phyloP scores from a whole-genome alignment of 2,329 filamentous ascomycete genomes.

The Triangularia verruculosa region DNA sequence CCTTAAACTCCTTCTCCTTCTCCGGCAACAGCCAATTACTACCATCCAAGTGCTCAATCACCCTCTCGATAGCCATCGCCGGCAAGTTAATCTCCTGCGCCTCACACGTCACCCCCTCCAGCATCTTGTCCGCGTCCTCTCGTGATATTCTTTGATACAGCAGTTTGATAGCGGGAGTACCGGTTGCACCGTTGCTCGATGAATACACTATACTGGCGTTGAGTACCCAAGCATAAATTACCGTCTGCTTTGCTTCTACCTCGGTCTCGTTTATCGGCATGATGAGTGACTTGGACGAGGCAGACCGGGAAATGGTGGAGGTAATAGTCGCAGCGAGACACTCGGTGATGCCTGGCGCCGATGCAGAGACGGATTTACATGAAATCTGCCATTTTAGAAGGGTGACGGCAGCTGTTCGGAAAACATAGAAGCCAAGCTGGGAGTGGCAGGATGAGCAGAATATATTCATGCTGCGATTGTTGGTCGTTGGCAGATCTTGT shows the following conservation, averaged over 20 bases:
- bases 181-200: conserved; percentile 34
- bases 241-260: conserved; percentile 11
- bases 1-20: conserved; percentile 55
- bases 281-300: conserved; percentile 55
- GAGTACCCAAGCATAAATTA: conserved; percentile 54
- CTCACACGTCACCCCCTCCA: conserved; percentile 51
- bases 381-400: conserved; percentile 58
- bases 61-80: conserved; percentile 43
- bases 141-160: conserved; percentile 46
- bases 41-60: conserved; percentile 43
- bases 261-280: conserved; percentile 36
- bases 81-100: conserved; percentile 60
- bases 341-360: conserved; percentile 42
- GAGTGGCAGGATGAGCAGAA: conserved; percentile 45
- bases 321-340: conserved; percentile 54
- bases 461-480: conserved; percentile 35
- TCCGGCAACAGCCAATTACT: conserved; percentile 54
- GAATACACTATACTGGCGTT: conserved; percentile 55
- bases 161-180: conserved; percentile 48
- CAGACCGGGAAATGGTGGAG: conserved; percentile 54
- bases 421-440: conserved; percentile 48
- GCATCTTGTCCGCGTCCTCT: conserved; percentile 45
- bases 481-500: conserved; percentile 20
- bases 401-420: conserved; percentile 44
- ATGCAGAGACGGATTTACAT: conserved; percentile 35